Evolutionary conservation across 352 stramenopile genomes (phyloP), one percentile per base, ranked within the genome.

Genomic region (Plasmopara halstedii): DNA sequence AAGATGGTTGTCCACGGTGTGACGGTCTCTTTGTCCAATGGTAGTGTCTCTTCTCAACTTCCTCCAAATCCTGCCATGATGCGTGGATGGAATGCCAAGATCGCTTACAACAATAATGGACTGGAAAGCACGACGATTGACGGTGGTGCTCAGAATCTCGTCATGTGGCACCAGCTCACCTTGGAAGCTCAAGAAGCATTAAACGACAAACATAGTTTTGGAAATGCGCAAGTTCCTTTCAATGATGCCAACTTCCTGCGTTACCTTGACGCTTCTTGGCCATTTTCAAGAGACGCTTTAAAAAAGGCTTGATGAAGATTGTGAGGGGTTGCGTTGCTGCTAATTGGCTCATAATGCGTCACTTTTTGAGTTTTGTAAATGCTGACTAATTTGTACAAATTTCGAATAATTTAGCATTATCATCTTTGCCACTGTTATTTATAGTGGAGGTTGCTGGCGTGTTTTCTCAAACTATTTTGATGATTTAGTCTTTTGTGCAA

Each of bases 161-260:
- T 64, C 22, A 44, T 62, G 45, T 64, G 53, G 42, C 49, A 62
- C 20, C 51, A 58, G 39, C 43, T 65, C 14, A 65, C 35, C n/a
- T 11, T 31, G 3, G 46, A 29, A 4, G 50, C 59, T 1, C 55
- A 56, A 23, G 46, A 51, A 34, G 55, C 55, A 9, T 42, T 69
- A 11, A 54, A 69, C 29, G 42, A 65, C 37, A 32, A 54, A 36
- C 29, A 34, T n/a, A 68, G 33, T 41, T 68, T 68, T 23, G 18
- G 19, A 3, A n/a, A 17, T 9, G 38, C 45, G 9, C 21, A 53
- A 20, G 51, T 53, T 2, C 51, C 51, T 10, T n/a, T 58, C 4
- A 68, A 68, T 29, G 54, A 64, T 29, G 42, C 47, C 29, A 51
- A 64, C 22, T 68, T 64, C 20, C 11, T 57, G 18, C 41, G 48